Percentiles rank a stretch among this genome's conserved stretches.
Evolutionary conservation across 306 rosid species (phyloP).

Genomic region (Vigna hirtella): DNA sequence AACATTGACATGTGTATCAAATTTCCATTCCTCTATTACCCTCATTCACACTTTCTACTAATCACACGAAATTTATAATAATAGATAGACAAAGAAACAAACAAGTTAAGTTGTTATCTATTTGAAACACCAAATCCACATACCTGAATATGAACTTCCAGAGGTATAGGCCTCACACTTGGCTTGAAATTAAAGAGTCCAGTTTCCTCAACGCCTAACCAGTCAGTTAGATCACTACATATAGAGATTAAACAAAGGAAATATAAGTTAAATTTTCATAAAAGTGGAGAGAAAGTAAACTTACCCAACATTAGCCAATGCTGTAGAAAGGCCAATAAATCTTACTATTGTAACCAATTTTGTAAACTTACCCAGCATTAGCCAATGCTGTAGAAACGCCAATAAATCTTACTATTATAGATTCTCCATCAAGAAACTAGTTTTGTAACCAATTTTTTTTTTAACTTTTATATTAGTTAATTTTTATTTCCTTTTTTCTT

Average conservation of each 20-base stretch:
- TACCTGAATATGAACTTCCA: conserved; percentile 98
- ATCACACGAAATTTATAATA: not conserved
- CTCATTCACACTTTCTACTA: conserved; percentile 21
- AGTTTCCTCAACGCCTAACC: conserved; percentile 93
- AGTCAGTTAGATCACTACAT: conserved; percentile 87
- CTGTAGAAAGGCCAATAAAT: too few relatives aligned
- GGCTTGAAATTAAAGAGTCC: conserved; percentile 99
- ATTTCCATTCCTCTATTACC: conserved; percentile 18
- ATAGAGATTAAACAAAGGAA: conserved; percentile 32
- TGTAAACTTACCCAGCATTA: too few relatives aligned
- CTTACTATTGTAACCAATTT: too few relatives aligned
- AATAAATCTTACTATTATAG: too few relatives aligned
- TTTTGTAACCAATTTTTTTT: too few relatives aligned
- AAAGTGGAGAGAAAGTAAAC: too few relatives aligned
- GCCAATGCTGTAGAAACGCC: too few relatives aligned
- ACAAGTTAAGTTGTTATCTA: conserved; percentile 21
- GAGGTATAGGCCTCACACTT: conserved; percentile 95
- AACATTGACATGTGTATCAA: conserved; percentile 4
- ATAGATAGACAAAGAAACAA: not conserved
- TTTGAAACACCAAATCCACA: conserved; percentile 51
- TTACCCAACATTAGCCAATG: too few relatives aligned
- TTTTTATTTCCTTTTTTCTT: too few relatives aligned
- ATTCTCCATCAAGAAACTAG: not conserved
- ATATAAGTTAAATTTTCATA: not conserved
- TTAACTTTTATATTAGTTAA: too few relatives aligned